These are phyloP conservation scores for Carallia pectinifolia DNA, from an alignment of 345 rosid species.

Conservation along the genomic window DNA sequence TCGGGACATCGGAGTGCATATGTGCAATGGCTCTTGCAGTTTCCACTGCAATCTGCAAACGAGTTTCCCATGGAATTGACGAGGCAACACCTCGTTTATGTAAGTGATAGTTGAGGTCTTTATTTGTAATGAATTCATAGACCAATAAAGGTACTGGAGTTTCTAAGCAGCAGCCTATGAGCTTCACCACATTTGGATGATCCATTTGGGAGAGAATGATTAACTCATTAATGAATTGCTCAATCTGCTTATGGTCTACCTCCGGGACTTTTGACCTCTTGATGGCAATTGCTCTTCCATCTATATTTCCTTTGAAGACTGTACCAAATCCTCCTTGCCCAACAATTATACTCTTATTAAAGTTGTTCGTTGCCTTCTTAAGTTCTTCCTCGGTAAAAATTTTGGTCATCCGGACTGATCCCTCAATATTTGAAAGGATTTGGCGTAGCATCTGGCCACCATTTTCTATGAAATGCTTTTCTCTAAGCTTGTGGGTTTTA, in stretches of 20 bases:
- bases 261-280: conserved; percentile 17
- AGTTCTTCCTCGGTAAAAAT: conserved; percentile 27
- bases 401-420: conserved; percentile 3
- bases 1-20: conserved; percentile 43
- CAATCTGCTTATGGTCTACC: conserved; percentile 16
- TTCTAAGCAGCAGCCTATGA: conserved; percentile 31
- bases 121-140: conserved; percentile 25
- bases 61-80: conserved; percentile 31
- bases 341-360: conserved; percentile 27
- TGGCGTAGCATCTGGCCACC: conserved; percentile 26
- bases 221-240: conserved; percentile 28
- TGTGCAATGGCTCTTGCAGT: conserved; percentile 36
- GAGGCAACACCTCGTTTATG: conserved; percentile 2
- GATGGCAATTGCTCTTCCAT: conserved; percentile 19
- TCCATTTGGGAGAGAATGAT: conserved; percentile 28
- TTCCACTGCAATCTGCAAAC: conserved; percentile 38
- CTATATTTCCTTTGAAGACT: conserved; percentile 15
- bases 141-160: conserved; percentile 27
- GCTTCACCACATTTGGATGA: conserved; percentile 26
- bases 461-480: conserved; percentile 20
- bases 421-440: conserved; percentile 11
- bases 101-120: conserved; percentile 18
- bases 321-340: conserved; percentile 39
- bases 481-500: conserved; percentile 14
- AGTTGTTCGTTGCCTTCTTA: conserved; percentile 36